These are phyloP conservation scores for Talaromyces rugulosus DNA, from an alignment of 2,329 filamentous ascomycete genomes.

Conservation along the genomic window DNA sequence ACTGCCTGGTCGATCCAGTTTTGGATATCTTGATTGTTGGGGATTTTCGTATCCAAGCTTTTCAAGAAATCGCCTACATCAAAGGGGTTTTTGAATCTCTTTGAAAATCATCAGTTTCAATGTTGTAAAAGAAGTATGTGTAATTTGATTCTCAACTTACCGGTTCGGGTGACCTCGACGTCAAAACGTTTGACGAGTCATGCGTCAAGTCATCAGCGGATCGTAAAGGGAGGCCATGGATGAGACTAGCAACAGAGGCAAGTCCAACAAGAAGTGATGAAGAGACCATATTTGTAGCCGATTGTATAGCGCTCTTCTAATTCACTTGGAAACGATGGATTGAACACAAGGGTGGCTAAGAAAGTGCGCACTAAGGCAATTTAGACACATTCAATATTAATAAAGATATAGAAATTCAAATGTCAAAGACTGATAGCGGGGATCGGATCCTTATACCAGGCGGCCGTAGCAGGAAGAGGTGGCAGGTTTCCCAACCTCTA, in stretches of 20 bases:
- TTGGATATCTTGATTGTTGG: constrained; percentile 10
- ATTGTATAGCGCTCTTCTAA: background rate
- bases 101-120: background rate
- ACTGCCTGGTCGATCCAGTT: constrained; percentile 3
- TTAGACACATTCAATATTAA: background rate
- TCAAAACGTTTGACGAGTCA: background rate
- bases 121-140: background rate
- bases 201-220: background rate
- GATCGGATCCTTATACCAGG: background rate
- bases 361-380: background rate
- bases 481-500: background rate
- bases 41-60: constrained; percentile 9
- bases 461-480: background rate
- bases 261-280: constrained; percentile 3
- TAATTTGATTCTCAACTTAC: background rate
- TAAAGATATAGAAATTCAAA: background rate
- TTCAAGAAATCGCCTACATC: constrained; percentile 7
- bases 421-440: background rate
- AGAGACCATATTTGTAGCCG: constrained; percentile 6
- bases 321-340: background rate
- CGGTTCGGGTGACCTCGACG: background rate
- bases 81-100: constrained; percentile 11
- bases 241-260: background rate
- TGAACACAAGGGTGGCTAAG: background rate
- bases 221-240: constrained; percentile 4